phyloP scores from a whole-genome alignment of 495 filamentous ascomycete species.

The Penicillium malachiteum region DNA sequence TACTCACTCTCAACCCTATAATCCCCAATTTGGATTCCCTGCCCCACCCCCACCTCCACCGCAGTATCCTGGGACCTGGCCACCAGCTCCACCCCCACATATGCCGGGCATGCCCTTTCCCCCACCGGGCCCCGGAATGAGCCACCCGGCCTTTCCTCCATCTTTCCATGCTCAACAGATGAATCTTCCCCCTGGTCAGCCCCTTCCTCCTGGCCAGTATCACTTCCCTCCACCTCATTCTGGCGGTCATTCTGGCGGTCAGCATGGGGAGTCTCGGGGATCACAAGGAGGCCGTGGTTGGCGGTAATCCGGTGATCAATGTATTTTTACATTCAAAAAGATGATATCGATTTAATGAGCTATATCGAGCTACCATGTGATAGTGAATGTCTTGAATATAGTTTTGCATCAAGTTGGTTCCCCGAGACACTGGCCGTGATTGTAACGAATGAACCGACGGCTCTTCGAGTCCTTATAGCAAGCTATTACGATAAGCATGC shows the following conservation, averaged over 20 bases:
- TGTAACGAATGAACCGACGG: too few relatives aligned
- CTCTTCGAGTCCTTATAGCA: too few relatives aligned
- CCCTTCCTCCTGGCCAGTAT: constrained; percentile 38
- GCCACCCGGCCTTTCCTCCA: constrained; percentile 28
- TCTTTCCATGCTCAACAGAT: constrained; percentile 20
- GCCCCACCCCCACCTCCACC: constrained; percentile 45
- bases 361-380: too few relatives aligned
- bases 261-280: constrained; percentile 23
- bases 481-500: too few relatives aligned
- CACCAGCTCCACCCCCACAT: constrained; percentile 41
- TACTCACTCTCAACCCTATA: constrained; percentile 21
- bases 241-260: constrained; percentile 24
- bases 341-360: too few relatives aligned
- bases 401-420: too few relatives aligned
- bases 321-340: background rate
- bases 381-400: too few relatives aligned
- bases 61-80: constrained; percentile 53
- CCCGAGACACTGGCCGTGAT: too few relatives aligned
- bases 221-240: constrained; percentile 40
- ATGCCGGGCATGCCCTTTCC: constrained; percentile 23
- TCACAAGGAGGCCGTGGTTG: background rate
- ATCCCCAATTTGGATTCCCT: constrained; percentile 10
- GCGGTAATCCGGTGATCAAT: background rate
- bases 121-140: constrained; percentile 18
- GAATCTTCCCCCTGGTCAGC: constrained; percentile 27